phyloP scores from a whole-genome alignment of 495 filamentous ascomycete genomes.

The Lineolata rhizophorae region DNA sequence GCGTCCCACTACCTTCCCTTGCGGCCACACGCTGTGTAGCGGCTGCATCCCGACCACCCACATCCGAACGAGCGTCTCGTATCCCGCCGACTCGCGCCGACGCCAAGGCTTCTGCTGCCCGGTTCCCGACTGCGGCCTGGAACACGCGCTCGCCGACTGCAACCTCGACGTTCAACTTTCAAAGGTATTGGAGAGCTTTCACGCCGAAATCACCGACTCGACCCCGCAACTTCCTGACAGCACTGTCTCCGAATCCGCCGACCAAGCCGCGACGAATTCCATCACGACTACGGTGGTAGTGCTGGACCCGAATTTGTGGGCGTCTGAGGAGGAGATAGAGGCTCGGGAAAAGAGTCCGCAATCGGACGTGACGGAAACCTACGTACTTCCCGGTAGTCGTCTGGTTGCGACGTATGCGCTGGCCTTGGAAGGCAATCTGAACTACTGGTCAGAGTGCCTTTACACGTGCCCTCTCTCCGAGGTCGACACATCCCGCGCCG shows the following conservation, averaged over 20 bases:
- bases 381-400: slow-evolving; percentile 27
- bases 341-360: no score
- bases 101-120: slow-evolving; percentile 49
- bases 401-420: slow-evolving; percentile 36
- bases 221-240: neutral
- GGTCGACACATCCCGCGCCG: slow-evolving; percentile 17
- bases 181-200: slow-evolving; percentile 35
- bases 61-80: slow-evolving; percentile 44
- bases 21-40: slow-evolving; percentile 59
- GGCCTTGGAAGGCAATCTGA: slow-evolving; percentile 30
- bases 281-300: slow-evolving; percentile 21
- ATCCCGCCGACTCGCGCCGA: slow-evolving; percentile 40
- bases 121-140: slow-evolving; percentile 38
- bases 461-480: slow-evolving; percentile 24
- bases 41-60: slow-evolving; percentile 46
- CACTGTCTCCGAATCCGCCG: no score
- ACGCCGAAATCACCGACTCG: neutral
- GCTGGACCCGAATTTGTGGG: slow-evolving; percentile 13
- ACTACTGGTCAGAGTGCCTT: slow-evolving; percentile 27
- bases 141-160: slow-evolving; percentile 61
- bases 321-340: slow-evolving; percentile 14
- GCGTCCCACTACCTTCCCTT: slow-evolving; percentile 57
- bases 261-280: neutral
- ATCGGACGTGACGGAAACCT: no score
- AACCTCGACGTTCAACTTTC: slow-evolving; percentile 50